Percentiles rank a stretch among this genome's conserved stretches.
These are phyloP conservation scores for Apiospora pterosperma DNA, from an alignment of 2,329 filamentous ascomycete species.

Conservation along the genomic window DNA sequence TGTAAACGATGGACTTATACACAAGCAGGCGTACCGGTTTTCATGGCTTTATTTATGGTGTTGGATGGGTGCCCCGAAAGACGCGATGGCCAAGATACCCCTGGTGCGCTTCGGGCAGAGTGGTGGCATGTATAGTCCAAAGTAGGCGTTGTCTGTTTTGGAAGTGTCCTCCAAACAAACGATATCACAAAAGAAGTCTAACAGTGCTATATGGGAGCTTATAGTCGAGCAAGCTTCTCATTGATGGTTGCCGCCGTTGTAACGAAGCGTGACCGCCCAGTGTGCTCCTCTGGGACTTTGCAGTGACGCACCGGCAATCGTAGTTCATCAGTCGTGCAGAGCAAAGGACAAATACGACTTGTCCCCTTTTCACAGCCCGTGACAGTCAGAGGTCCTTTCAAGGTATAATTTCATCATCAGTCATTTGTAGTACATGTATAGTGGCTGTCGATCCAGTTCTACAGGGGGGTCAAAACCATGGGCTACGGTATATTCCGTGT, in stretches of 20 bases:
- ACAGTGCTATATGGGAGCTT: not conserved
- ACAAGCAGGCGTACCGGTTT: not conserved
- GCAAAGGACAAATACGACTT: too few species aligned
- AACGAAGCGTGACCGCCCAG: too few species aligned
- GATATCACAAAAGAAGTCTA: not conserved
- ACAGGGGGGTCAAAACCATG: not conserved
- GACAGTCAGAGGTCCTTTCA: not conserved
- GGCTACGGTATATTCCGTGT: not conserved
- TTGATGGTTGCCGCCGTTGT: not conserved
- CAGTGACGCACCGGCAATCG: too few species aligned
- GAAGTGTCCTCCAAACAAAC: not conserved
- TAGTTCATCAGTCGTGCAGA: too few species aligned
- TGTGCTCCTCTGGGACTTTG: too few species aligned
- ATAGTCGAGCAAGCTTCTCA: not conserved
- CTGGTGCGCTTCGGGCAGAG: not conserved
- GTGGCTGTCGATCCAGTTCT: not conserved
- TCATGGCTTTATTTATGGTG: not conserved
- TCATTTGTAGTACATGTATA: not conserved
- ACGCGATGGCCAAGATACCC: slow-evolving; percentile 3
- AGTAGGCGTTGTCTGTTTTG: not conserved
- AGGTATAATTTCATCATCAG: not conserved
- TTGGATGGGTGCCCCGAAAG: not conserved
- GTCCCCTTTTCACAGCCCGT: not conserved
- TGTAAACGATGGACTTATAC: not conserved
- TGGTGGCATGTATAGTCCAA: not conserved